These are phyloP conservation scores for Paxillus involutus DNA, from an alignment of 768 basidiomycete genomes.

Conservation along the genomic window DNA sequence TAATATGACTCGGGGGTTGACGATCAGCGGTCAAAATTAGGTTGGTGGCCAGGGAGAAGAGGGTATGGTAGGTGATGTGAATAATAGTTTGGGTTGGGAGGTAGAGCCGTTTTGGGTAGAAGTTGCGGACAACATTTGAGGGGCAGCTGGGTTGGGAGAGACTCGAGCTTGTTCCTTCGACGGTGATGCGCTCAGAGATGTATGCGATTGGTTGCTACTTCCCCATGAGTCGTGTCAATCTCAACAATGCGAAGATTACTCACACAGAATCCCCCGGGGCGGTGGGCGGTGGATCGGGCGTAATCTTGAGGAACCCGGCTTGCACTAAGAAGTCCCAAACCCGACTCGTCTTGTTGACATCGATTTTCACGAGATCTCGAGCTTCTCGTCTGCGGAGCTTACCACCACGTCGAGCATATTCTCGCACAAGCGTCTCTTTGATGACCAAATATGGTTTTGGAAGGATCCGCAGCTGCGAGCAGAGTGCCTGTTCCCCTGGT, in stretches of 20 bases:
- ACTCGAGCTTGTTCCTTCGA: constrained; percentile 24
- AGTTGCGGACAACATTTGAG: constrained; percentile 7
- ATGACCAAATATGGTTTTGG: constrained; percentile 95
- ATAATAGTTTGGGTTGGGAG: constrained; percentile 16
- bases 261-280: constrained; percentile 38
- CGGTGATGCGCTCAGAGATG: constrained; percentile 20
- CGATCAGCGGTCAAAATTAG: constrained; percentile 7
- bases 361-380: constrained; percentile 87
- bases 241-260: constrained; percentile 6
- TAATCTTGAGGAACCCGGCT: constrained; percentile 77
- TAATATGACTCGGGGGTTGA: neutral
- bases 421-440: constrained; percentile 92
- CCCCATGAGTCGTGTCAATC: neutral
- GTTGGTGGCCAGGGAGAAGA: constrained; percentile 21
- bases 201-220: constrained; percentile 11
- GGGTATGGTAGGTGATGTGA: constrained; percentile 24
- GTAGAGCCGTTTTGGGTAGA: constrained; percentile 16
- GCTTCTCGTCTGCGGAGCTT: constrained; percentile 87
- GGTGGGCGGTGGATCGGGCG: constrained; percentile 44
- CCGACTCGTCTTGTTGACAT: constrained; percentile 88
- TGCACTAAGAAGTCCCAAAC: constrained; percentile 94
- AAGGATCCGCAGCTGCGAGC: constrained; percentile 85
- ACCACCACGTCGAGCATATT: constrained; percentile 88
- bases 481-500: constrained; percentile 82
- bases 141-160: constrained; percentile 16